Evolutionary conservation across 1,284 basidiomycete genomes (phyloP).

Genomic region (Trichosporon sp.): DNA sequence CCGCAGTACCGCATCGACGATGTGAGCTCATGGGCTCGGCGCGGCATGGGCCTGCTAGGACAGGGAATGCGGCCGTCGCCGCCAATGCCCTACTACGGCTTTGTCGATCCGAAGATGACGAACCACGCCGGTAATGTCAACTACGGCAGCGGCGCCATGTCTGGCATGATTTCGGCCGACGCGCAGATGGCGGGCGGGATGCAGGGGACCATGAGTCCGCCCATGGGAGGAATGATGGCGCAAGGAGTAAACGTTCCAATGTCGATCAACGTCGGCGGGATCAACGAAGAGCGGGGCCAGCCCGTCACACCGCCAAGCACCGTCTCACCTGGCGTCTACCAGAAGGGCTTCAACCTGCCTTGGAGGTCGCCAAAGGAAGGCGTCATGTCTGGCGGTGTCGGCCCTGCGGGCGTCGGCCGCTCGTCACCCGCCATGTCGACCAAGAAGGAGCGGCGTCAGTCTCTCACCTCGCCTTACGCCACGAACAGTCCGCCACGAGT

Average conservation of each 20-base stretch:
- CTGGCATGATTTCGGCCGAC: not conserved
- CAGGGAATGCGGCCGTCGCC: constrained; percentile 6
- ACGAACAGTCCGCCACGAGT: not conserved
- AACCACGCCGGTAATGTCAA: not conserved
- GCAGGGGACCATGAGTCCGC: not conserved
- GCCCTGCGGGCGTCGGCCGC: not conserved
- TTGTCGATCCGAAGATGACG: not conserved
- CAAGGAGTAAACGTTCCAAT: not conserved
- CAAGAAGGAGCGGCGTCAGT: constrained; percentile 8
- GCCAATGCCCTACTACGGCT: not conserved
- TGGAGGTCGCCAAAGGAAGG: not conserved
- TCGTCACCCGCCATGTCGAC: not conserved
- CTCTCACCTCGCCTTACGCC: constrained; percentile 3
- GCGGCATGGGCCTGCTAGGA: constrained; percentile 16
- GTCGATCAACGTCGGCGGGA: not conserved
- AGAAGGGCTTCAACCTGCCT: not conserved
- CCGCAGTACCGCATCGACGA: constrained; percentile 15
- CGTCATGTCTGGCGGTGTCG: not conserved
- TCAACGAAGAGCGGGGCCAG: not conserved
- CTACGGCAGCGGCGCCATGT: not conserved
- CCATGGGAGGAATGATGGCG: not conserved
- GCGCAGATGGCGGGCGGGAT: not conserved
- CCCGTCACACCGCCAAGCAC: constrained; percentile 6
- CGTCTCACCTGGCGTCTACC: constrained; percentile 24
- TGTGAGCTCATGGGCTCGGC: constrained; percentile 19